These are phyloP conservation scores for Trifolium dubium DNA, from an alignment of 306 rosid genomes.

Conservation along the genomic window DNA sequence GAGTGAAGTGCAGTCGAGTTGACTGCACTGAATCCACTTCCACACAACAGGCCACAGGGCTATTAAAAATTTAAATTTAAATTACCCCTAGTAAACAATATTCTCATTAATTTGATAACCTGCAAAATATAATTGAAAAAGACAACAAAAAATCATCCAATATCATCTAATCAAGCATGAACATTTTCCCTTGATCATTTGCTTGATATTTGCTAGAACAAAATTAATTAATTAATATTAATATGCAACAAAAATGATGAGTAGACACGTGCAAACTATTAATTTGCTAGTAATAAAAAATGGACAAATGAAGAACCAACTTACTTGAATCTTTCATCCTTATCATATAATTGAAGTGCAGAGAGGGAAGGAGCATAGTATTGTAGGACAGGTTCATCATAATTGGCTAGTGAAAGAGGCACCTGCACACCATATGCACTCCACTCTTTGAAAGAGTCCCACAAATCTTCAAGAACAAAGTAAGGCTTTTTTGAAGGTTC, in stretches of 20 bases:
- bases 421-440: constrained; percentile 68
- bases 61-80: too few species aligned
- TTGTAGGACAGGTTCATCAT: constrained; percentile 41
- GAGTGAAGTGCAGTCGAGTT: too few species aligned
- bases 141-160: too few species aligned
- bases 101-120: too few species aligned
- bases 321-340: constrained; percentile 36
- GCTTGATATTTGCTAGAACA: background rate
- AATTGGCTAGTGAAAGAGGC: constrained; percentile 42
- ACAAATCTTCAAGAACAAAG: constrained; percentile 58
- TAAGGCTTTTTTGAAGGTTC: constrained; percentile 41
- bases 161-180: too few species aligned
- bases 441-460: constrained; percentile 64
- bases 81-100: too few species aligned
- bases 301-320: constrained; percentile 9
- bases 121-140: background rate
- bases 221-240: background rate
- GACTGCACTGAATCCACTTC: too few species aligned
- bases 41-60: too few species aligned
- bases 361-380: constrained; percentile 65
- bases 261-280: too few species aligned
- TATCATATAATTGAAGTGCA: constrained; percentile 57
- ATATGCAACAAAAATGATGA: background rate
- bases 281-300: background rate
- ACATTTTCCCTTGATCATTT: too few species aligned